phyloP scores from a whole-genome alignment of 495 filamentous ascomycete species.

The Apiosordaria backusii region DNA sequence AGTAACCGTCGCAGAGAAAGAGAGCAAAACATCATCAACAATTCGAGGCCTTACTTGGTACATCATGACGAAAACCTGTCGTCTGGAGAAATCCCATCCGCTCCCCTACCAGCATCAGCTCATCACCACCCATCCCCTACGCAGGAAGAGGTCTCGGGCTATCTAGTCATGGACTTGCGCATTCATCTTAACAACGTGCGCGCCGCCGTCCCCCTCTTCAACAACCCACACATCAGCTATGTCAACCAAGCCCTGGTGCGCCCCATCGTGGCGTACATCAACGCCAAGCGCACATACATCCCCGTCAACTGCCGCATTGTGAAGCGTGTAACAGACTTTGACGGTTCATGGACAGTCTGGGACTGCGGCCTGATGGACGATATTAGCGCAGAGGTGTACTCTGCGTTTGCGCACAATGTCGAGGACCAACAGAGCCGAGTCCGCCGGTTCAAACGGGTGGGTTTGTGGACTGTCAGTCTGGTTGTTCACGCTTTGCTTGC shows the following conservation, averaged over 20 bases:
- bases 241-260: conserved; percentile 92
- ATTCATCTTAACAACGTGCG: conserved; percentile 89
- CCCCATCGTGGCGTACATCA: conserved; percentile 99
- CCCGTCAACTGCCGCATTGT: conserved; percentile 92
- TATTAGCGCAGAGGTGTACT: conserved; percentile 87
- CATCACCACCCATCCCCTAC: conserved; percentile 5
- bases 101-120: conserved; percentile 7
- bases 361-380: conserved; percentile 96
- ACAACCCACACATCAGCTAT: conserved; percentile 76
- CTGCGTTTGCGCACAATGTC: conserved; percentile 85
- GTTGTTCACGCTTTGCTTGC: conserved; percentile 92
- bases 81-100: neutral
- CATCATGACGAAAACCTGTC: conserved; percentile 7
- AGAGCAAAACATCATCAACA: conserved; percentile 19
- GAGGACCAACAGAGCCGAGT: conserved; percentile 79
- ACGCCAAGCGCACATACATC: conserved; percentile 87
- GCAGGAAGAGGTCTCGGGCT: conserved; percentile 47
- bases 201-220: conserved; percentile 89
- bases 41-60: conserved; percentile 22
- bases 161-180: conserved; percentile 83
- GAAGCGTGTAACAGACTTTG: conserved; percentile 81
- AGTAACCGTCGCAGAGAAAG: conserved; percentile 22
- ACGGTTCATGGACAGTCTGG: conserved; percentile 92
- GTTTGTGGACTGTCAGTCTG: conserved; percentile 89
- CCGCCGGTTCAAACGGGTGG: conserved; percentile 89